phyloP scores from a whole-genome alignment of 768 basidiomycete species.

The Chalciporus piperatus region DNA sequence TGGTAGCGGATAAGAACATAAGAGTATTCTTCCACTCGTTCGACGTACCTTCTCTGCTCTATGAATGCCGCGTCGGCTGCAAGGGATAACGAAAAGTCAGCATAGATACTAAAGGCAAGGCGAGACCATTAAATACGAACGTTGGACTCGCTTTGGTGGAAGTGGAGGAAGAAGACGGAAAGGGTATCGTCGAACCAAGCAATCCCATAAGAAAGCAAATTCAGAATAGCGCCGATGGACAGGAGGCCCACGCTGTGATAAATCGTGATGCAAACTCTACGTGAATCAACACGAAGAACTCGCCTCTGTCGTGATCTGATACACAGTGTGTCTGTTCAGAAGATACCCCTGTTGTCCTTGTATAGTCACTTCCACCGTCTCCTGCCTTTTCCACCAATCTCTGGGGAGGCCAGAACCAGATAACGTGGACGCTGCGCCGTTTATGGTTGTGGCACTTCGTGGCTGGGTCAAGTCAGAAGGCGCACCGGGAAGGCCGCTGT shows the following conservation, averaged over 20 bases:
- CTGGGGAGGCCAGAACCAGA: constrained; percentile 69
- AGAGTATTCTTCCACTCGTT: neutral
- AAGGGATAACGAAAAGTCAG: constrained; percentile 9
- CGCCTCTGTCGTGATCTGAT: constrained; percentile 77
- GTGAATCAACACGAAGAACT: constrained; percentile 27
- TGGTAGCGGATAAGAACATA: constrained; percentile 26
- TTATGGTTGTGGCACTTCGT: constrained; percentile 28
- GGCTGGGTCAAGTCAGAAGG: constrained; percentile 25
- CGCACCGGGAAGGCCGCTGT: constrained; percentile 30
- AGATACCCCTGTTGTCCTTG: constrained; percentile 92
- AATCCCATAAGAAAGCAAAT: constrained; percentile 89
- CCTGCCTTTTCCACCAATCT: constrained; percentile 88
- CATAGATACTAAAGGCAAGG: neutral
- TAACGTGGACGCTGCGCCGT: constrained; percentile 54
- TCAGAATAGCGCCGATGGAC: constrained; percentile 91
- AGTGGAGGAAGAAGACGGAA: constrained; percentile 85
- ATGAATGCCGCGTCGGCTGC: constrained; percentile 86
- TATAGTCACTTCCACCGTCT: constrained; percentile 65
- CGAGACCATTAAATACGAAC: constrained; percentile 43
- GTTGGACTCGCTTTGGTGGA: constrained; percentile 90
- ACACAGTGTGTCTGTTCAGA: constrained; percentile 82
- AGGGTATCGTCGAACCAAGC: constrained; percentile 81
- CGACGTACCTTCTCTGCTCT: constrained; percentile 76
- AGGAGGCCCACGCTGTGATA: constrained; percentile 54
- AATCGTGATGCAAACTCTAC: constrained; percentile 9